A percentile compares a stretch with the other conserved stretches of the same genome.
phyloP scores from a whole-genome alignment of 2,329 filamentous ascomycete species.

The Fusarium concolor region DNA sequence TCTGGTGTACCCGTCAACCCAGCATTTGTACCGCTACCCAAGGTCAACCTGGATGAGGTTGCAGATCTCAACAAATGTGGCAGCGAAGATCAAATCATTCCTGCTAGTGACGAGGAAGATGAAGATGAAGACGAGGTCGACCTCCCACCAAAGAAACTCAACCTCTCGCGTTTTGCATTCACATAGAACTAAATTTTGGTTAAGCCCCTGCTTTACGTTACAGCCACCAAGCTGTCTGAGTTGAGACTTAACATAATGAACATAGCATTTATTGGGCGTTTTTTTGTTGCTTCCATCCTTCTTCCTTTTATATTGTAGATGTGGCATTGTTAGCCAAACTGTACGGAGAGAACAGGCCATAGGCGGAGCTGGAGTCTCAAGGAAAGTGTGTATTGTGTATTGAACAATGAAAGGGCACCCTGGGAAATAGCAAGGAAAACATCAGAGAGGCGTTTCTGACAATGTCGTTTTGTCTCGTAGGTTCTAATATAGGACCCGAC shows the following conservation, averaged over 20 bases:
- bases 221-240: neutral
- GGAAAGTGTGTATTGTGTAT: conserved; percentile 21
- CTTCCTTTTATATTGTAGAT: conserved; percentile 12
- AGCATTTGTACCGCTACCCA: conserved; percentile 66
- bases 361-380: conserved; percentile 20
- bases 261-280: conserved; percentile 31
- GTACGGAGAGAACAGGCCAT: conserved; percentile 15
- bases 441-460: conserved; percentile 38
- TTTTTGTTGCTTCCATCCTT: conserved; percentile 5
- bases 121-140: conserved; percentile 52
- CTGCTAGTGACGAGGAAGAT: conserved; percentile 63
- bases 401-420: conserved; percentile 10
- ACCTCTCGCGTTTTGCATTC: conserved; percentile 63
- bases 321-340: conserved; percentile 17
- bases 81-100: conserved; percentile 68
- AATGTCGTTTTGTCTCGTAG: conserved; percentile 15
- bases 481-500: conserved; percentile 19
- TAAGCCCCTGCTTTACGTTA: neutral
- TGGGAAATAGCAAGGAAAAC: conserved; percentile 20
- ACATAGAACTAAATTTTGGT: conserved; percentile 32
- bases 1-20: conserved; percentile 61
- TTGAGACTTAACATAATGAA: conserved; percentile 11
- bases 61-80: conserved; percentile 63
- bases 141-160: conserved; percentile 51
- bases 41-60: conserved; percentile 64